Evolutionary conservation across 2,329 filamentous ascomycete species (phyloP), one percentile per base, ranked within the genome.

Genomic region (Alternaria triticimaculans): DNA sequence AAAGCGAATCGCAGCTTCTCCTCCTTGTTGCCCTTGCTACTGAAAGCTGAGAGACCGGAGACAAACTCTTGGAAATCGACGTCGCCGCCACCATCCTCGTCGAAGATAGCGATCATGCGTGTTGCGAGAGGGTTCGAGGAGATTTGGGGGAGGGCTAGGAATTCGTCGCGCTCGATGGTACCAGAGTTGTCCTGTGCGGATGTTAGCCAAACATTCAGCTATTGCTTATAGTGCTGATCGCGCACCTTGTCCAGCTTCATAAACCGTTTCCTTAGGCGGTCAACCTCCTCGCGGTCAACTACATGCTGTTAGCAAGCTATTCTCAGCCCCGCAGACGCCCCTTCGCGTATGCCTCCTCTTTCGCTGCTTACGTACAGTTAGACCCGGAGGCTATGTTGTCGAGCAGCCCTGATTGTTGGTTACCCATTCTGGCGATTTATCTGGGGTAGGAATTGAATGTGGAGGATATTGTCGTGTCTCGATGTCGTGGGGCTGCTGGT

Each of bases 21-120:
- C 83, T 97, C 94, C 86, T 99, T 98, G 85, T 98, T 97, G 66
- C 96, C 96, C 84, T 97, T 98, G 83, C 92, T 94, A 79, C 92
- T 96, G 86, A 99, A 99, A 44, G 96, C 96, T 71, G 91, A 95
- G 51, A 99, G 88, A 5, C 96, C 96, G 2, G 93, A 94, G 10
- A 99, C 96, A 80, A 99, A 99, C 82, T 99, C 96, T 79, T 98
- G 94, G 82, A 99, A 99, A 82, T 99, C 96, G 74, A 99, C 96
- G 75, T 97, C 93, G 76, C 96, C 96, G 73, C 96, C 95, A 67
- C 96, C 96, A 81, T 99, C 96, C 82, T 98, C 96, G 81, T 99
- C 96, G 79, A 99, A 98, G 75, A 98, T 99, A 62, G 96, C 95
- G 77, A 99, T 99, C 94, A 99, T 97, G 82, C 95, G 92, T 76